Base-by-base conservation (phyloP, 768 basidiomycete genomes). In the Butyriboletus loyo region DNA sequence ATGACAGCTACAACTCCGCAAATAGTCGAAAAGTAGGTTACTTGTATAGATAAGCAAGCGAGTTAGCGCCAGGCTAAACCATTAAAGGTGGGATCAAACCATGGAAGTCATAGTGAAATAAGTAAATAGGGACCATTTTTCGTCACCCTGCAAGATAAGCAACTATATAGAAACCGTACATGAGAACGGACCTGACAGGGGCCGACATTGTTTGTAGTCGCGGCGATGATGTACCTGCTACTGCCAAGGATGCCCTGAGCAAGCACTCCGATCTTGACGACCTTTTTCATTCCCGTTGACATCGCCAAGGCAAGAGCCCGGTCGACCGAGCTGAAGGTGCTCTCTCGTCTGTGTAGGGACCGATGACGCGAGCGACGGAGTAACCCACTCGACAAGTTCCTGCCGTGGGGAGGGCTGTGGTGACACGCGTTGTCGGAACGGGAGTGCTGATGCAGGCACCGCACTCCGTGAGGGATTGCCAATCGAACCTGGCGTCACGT, bases 271-370 rank as follows among this genome's bases (percentile, higher is more conserved):
- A 51, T 39, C 52, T 47, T 45, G 32, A 55, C 55, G 37, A 27
- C 49, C 44, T 47, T 40, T 66, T 67, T 67, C 66, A 67, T 67
- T 67, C 67, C 66, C 66, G 66, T 50, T 52, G 51, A 57, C 63
- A 65, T 66, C 54, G 58, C 60, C 60, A 56, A 58, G 48, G 60
- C 45, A 62, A 61, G 54, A 66, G 52, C 51, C 64, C 49, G 51
- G 39, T 46, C 55, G 59, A 56, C 58, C 49, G 49, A 49, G 52
- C 38, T 46, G 59, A 39, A 28, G 21, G 30, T 35, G 50, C 44
- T 53, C 62, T 45, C 17, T 58, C 27, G 52, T 53, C 62, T 62
- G 62, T 11, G 50, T 19, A 35, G 66, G 58, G 42, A 54, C 49
- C 31, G 59, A 50, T 49, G 60, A 46, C 19, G 34, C 49, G 52